Conservation (phyloP, 2,329 filamentous ascomycete species). For the Aspergillus sp. region DNA sequence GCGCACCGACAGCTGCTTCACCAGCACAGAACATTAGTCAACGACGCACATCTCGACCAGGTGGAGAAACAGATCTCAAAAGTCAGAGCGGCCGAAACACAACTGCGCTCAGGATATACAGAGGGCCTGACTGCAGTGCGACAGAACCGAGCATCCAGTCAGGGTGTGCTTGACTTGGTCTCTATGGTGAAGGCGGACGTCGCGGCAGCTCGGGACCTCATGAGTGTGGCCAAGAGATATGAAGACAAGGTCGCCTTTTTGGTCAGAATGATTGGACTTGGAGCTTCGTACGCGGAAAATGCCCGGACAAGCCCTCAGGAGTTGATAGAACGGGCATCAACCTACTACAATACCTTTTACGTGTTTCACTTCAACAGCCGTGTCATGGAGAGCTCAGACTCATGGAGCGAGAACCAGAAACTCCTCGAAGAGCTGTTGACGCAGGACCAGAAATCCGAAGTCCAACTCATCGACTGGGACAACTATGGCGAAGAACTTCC, state of each 20-base stretch:
- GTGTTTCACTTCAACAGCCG: constrained; percentile 7
- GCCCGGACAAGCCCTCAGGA: background rate
- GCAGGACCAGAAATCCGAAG: background rate
- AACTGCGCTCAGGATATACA: background rate
- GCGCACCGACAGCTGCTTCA: background rate
- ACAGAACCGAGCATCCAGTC: background rate
- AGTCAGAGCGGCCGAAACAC: background rate
- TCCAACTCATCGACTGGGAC: constrained; percentile 3
- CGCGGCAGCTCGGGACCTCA: background rate
- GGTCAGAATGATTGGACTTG: background rate
- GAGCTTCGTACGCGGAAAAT: background rate
- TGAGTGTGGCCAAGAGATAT: background rate
- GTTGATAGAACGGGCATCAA: background rate
- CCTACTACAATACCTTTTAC: background rate
- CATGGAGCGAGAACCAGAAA: background rate
- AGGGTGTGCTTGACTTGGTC: background rate
- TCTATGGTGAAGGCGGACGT: background rate
- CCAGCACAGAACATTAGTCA: background rate
- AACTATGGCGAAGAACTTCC: background rate
- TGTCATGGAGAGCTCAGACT: background rate
- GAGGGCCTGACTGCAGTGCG: background rate
- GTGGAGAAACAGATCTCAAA: background rate
- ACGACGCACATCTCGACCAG: background rate
- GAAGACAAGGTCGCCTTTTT: constrained; percentile 11
- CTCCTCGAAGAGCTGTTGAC: constrained; percentile 5